Conservation (phyloP, 768 basidiomycete genomes). For the Coprinopsis strossmayeri region DNA sequence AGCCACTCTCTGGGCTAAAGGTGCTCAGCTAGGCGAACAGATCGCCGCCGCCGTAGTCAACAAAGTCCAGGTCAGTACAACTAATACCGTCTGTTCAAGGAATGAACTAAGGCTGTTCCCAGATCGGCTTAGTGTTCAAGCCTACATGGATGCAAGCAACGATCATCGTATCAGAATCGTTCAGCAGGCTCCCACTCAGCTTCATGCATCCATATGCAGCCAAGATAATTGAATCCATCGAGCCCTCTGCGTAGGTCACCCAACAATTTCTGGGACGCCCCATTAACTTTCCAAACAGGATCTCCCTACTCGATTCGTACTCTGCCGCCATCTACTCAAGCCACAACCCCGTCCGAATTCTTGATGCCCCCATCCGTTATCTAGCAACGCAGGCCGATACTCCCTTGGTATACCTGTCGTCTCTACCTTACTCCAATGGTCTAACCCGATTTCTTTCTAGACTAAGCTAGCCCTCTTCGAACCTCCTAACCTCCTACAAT, state of each 20-base stretch:
- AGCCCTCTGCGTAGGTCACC: constrained; percentile 39
- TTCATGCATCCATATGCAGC: constrained; percentile 44
- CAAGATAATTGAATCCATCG: constrained; percentile 32
- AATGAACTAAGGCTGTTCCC: background rate
- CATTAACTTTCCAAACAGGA: too few relatives aligned
- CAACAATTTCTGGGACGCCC: too few relatives aligned
- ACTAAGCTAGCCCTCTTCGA: constrained; percentile 31
- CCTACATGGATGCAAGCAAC: constrained; percentile 41
- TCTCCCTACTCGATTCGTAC: constrained; percentile 49
- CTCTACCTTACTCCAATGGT: constrained; percentile 11
- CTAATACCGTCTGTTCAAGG: background rate
- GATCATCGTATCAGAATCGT: constrained; percentile 48
- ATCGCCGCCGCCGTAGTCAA: constrained; percentile 39
- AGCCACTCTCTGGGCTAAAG: constrained; percentile 43
- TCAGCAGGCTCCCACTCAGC: constrained; percentile 40
- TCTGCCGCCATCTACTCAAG: constrained; percentile 42
- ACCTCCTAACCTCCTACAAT: constrained; percentile 53
- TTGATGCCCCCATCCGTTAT: constrained; percentile 48
- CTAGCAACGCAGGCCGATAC: constrained; percentile 27
- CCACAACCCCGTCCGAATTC: constrained; percentile 23
- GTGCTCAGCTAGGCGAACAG: constrained; percentile 48
- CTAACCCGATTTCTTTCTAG: constrained; percentile 20
- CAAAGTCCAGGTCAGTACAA: constrained; percentile 33
- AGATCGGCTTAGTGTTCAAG: constrained; percentile 48
- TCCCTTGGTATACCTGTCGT: constrained; percentile 16